Base-by-base conservation (phyloP, 2,329 filamentous ascomycete genomes). In the Pseudogymnoascus sp. region DNA sequence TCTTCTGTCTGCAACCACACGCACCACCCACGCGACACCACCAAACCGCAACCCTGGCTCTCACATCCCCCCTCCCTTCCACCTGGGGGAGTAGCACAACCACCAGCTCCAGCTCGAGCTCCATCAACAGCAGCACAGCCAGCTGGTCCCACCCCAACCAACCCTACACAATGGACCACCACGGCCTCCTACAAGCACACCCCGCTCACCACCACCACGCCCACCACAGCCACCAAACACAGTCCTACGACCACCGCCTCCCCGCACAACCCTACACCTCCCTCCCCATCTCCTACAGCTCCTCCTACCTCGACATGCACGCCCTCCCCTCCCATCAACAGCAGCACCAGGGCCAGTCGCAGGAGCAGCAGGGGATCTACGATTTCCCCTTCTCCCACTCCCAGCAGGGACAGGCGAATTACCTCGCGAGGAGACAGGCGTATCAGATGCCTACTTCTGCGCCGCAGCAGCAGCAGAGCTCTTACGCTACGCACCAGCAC, bases 41-140 rank as follows among this genome's bases (percentile, higher is more conserved):
- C 37, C 37, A 40, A 40, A 40, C 37, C 37, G 37, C 37, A 40
- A 40, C 37, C 37, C 14, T 40, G 37, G 37, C 37, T 40, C 37
- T 40, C 37, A 40, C 37, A 40, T 40, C 37, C 14, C 7, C 37
- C n/a, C 76, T 10, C 73, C 78, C 67, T 74, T 75, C 35, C 76
- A 70, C 33, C 75, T 81, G 63, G 69, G 77, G 6, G 70, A 77
- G 53, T 74, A 76, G 24, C 76, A 79, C 21, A 82, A 81, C 2
- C 53, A 38, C 6, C 29, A 26, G 3, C n/a, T n/a, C n/a, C 61
- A 64, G 24, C 24, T 26, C 24, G 3, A 26, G 24, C 24, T 26
- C 37, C n/a, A n/a, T n/a, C 68, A 69, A 24, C 70, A 68, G 5
- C 59, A 68, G 11, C 67, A 56, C 63, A 26, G 6, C 3, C 73